These are phyloP conservation scores for Vitis hybrid DNA, from an alignment of 177 flowering plant genomes.

Conservation along the genomic window DNA sequence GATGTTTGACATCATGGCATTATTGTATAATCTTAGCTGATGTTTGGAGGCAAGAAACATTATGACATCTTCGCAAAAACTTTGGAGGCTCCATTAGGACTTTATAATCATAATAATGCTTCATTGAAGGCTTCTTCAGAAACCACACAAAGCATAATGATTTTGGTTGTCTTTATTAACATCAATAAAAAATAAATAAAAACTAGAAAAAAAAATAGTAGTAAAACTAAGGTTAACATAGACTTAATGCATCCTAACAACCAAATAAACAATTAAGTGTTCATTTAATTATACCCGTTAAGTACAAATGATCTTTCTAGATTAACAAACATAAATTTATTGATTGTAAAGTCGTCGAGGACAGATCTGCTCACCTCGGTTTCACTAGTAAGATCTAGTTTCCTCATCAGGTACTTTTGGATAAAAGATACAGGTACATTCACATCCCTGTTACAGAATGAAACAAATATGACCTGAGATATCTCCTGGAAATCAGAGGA, in stretches of 20 bases:
- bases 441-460: constrained; percentile 65
- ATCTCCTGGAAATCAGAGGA: constrained; percentile 6
- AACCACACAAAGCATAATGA: too few species aligned
- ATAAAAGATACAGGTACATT: constrained; percentile 66
- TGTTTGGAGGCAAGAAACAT: too few species aligned
- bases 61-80: too few species aligned
- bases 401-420: constrained; percentile 76
- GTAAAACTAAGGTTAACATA: not conserved
- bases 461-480: constrained; percentile 8
- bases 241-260: not conserved
- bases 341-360: not conserved
- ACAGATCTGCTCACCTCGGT: constrained; percentile 55
- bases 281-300: not conserved
- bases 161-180: too few species aligned
- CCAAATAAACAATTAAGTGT: not conserved
- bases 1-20: too few species aligned
- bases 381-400: constrained; percentile 74
- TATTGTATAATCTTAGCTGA: too few species aligned
- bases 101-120: too few species aligned
- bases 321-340: not conserved
- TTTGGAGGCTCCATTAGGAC: too few species aligned
- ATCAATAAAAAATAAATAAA: too few species aligned
- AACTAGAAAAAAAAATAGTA: not conserved
- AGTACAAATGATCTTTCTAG: not conserved
- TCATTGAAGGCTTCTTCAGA: too few species aligned